Conservation (phyloP, 768 basidiomycete species). For the Cystobasidium onofrii region DNA sequence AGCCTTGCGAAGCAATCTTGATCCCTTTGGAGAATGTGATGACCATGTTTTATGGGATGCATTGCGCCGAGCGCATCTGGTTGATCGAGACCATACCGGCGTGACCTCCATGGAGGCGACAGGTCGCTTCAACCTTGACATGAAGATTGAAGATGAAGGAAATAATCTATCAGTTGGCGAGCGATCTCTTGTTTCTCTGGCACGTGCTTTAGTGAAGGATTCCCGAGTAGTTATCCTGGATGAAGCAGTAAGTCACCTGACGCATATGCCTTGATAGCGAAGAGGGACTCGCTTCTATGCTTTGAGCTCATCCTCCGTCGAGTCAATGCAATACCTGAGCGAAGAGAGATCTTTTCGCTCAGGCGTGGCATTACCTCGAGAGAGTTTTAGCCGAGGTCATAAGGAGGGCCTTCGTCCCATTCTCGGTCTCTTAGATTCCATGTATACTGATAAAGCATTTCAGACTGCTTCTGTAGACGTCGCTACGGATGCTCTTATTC, state of each 20-base stretch:
- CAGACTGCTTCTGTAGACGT: conserved; percentile 45
- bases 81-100: conserved; percentile 51
- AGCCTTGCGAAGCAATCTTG: conserved; percentile 68
- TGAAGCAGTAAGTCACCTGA: conserved; percentile 61
- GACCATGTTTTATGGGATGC: conserved; percentile 82
- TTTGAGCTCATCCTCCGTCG: no score
- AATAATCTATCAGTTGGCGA: conserved; percentile 47
- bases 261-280: no score
- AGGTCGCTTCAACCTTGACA: conserved; percentile 70
- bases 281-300: no score
- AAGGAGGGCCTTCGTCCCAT: conserved; percentile 47
- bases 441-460: conserved; percentile 15
- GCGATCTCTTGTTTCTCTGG: conserved; percentile 76
- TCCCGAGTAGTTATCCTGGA: conserved; percentile 77
- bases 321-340: no score
- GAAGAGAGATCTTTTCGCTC: no score
- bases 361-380: no score
- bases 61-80: conserved; percentile 70
- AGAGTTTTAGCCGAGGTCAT: no score
- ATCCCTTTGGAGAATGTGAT: conserved; percentile 73
- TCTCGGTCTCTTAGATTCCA: not conserved
- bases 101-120: conserved; percentile 40
- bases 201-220: conserved; percentile 79
- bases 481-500: conserved; percentile 83
- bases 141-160: conserved; percentile 76